Conservation (phyloP, 805 yeast species). For the Yamadazyma takamatsuzukensis region DNA sequence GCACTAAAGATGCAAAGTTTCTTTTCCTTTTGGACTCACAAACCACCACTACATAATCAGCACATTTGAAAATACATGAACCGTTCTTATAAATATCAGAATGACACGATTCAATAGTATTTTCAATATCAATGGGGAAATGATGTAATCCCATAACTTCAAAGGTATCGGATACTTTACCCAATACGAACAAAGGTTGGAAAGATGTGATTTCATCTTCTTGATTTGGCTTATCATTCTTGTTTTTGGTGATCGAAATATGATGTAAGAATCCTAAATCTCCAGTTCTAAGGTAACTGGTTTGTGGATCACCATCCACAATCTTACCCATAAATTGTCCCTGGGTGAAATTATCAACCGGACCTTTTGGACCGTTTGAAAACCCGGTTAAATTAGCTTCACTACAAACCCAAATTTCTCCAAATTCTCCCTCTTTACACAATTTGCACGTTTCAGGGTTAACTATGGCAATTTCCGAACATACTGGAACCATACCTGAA, state of each 20-base stretch:
- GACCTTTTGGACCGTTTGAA: conserved; percentile 50
- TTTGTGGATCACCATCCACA: conserved; percentile 52
- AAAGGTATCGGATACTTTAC: conserved; percentile 80
- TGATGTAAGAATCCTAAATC: conserved; percentile 90
- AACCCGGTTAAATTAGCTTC: conserved; percentile 73
- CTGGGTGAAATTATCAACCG: conserved; percentile 47
- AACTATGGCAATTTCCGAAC: conserved; percentile 90
- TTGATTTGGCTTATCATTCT: conserved; percentile 3
- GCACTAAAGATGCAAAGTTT: conserved; percentile 69
- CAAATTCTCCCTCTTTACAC: conserved; percentile 87
- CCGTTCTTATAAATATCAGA: conserved; percentile 56
- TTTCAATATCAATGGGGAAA: conserved; percentile 80
- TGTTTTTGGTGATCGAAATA: conserved; percentile 46
- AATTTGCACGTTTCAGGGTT: conserved; percentile 84
- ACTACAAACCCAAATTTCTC: conserved; percentile 95
- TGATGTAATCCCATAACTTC: conserved; percentile 90
- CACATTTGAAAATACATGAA: conserved; percentile 73
- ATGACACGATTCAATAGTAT: conserved; percentile 44
- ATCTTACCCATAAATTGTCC: conserved; percentile 62
- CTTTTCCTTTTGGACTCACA: conserved; percentile 56
- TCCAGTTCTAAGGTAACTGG: conserved; percentile 81
- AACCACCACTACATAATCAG: conserved; percentile 72
- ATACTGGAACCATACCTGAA: conserved; percentile 93
- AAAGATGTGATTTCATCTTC: conserved; percentile 34
- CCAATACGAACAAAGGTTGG: conserved; percentile 82